Evolutionary conservation across 2,329 filamentous ascomycete species (phyloP), one percentile per base, ranked within the genome.

Genomic region (Bipolaris zeicola): DNA sequence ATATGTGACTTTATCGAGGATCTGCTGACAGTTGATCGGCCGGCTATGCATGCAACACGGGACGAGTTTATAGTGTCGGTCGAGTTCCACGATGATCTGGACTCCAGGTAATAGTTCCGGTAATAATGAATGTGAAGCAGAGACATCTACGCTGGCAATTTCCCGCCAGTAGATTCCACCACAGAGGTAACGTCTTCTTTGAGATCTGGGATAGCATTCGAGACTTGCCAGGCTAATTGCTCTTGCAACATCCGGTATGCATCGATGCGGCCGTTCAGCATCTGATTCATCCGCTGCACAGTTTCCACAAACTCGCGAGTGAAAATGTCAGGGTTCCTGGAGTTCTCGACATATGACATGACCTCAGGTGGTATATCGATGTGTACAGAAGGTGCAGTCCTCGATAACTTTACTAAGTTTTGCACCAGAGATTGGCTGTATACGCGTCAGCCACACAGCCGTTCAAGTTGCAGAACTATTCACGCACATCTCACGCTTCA

Each of bases 241-340:
- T 87, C 83, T 55, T 83, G 79, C 59, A 88, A 85, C 42, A 78
- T 73, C 10, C 79, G 80, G 72, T 86, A 87, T 1, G 85, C 86
- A 65, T 86, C 81, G 53, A 78, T 79, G 64, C 85, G 85, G 31
- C 86, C 86, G 63, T 85, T 86, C 49, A 87, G 73, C 71, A 85
- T 82, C 67, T 87, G 85, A 61, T 89, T 89, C 46, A 82, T 81
- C 58, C 82, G 79, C 76, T 87, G 85, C 7, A 86, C 84, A 26
- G 84, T 77, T 73, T 89, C 86, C 42, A 88, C 84, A 61, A 88
- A 87, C 63, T 88, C 85, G 43, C 86, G 81, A 7, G 85, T 88
- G 73, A 87, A 88, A 63, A 88, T 87, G 65, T 88, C 86, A 6
- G 86, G 86, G 66, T 89, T 89, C 20, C 86, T 83, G 16, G 84